Conservation (phyloP, 2,329 filamentous ascomycete genomes). For the Westerdykella ornata region DNA sequence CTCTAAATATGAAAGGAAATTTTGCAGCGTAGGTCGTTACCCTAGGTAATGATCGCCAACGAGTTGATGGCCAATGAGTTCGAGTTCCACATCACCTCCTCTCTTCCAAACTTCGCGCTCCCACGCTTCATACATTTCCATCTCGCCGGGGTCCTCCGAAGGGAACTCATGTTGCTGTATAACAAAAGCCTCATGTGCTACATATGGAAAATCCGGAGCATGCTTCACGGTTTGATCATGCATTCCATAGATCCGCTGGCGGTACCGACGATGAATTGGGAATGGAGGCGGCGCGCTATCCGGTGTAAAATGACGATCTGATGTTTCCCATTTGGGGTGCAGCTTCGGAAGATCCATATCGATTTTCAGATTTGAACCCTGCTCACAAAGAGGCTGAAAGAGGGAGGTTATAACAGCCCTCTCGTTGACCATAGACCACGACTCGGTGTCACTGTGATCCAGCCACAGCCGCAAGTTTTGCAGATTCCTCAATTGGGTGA, state of each 20-base stretch:
- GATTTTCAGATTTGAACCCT: constrained; percentile 1
- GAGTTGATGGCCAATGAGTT: no score
- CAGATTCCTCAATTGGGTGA: constrained; percentile 3
- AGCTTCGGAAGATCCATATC: constrained; percentile 10
- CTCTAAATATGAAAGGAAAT: no score
- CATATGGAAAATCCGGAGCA: constrained; percentile 3
- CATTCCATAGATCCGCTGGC: constrained; percentile 6
- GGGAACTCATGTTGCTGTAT: no score
- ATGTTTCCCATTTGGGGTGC: constrained; percentile 8
- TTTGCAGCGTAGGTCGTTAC: no score
- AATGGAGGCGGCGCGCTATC: constrained; percentile 3
- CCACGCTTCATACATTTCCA: neutral
- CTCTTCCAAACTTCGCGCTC: no score
- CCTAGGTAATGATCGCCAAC: no score
- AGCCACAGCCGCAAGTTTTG: constrained; percentile 9
- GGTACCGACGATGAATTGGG: constrained; percentile 6
- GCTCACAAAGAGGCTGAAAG: neutral
- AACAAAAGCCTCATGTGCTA: no score
- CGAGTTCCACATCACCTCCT: no score
- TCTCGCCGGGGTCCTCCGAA: no score
- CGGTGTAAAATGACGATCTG: constrained; percentile 7
- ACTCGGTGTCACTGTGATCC: constrained; percentile 6
- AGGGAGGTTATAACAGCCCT: constrained; percentile 9
- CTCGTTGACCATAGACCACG: constrained; percentile 12
- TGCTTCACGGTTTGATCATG: neutral